phyloP scores from a whole-genome alignment of 2,329 filamentous ascomycete species.

The Pyrenophora teres region DNA sequence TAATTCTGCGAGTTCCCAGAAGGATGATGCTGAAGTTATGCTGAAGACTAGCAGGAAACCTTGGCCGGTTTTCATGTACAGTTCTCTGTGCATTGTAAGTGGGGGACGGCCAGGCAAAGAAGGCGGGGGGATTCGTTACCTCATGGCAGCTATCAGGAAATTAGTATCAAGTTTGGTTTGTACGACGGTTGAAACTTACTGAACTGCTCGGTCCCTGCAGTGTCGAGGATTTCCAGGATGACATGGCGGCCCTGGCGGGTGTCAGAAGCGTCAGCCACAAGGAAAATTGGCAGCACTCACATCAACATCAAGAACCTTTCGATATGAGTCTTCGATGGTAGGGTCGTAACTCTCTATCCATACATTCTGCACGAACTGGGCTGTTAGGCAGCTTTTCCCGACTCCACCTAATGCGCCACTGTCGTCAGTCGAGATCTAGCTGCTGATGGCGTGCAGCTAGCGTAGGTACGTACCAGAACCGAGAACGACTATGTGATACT shows the following conservation, averaged over 20 bases:
- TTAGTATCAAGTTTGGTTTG: slow-evolving; percentile 20
- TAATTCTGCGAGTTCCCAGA: slow-evolving; percentile 78
- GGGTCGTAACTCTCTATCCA: slow-evolving; percentile 80
- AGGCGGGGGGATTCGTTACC: slow-evolving; percentile 27
- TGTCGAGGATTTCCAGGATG: slow-evolving; percentile 88
- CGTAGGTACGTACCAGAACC: slow-evolving; percentile 43
- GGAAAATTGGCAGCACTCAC: slow-evolving; percentile 59
- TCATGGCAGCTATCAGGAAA: slow-evolving; percentile 38
- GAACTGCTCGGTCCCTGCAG: slow-evolving; percentile 90
- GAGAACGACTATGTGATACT: slow-evolving; percentile 52
- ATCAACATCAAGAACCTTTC: slow-evolving; percentile 73
- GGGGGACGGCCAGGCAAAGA: slow-evolving; percentile 6
- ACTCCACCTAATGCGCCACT: slow-evolving; percentile 69
- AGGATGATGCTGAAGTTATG: slow-evolving; percentile 83
- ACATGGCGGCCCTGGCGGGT: slow-evolving; percentile 75
- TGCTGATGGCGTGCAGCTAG: slow-evolving; percentile 19
- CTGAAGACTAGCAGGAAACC: slow-evolving; percentile 91
- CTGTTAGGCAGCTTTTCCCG: slow-evolving; percentile 90
- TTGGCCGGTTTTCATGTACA: slow-evolving; percentile 87
- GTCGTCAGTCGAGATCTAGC: slow-evolving; percentile 30
- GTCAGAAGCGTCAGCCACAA: slow-evolving; percentile 15
- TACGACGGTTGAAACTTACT: slow-evolving; percentile 61
- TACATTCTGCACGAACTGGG: slow-evolving; percentile 91
- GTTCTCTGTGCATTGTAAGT: slow-evolving; percentile 33
- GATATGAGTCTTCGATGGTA: slow-evolving; percentile 66